Percentiles rank a stretch among this genome's conserved stretches.
phyloP scores from a whole-genome alignment of 163 green algal genomes.

The Smithsoniella earleae region DNA sequence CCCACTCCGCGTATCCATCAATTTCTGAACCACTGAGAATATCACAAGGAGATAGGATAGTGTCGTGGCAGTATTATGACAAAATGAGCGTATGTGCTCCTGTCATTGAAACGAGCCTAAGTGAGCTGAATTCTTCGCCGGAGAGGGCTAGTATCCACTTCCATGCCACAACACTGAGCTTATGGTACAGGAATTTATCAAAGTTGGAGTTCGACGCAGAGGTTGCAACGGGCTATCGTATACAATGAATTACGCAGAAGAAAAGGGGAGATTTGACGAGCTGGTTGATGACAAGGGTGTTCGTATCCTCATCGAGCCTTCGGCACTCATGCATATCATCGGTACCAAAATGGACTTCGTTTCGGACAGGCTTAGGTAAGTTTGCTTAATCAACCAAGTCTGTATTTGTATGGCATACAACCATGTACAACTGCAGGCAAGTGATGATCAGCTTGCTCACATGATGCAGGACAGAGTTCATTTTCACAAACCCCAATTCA shows the following conservation, averaged over 20 bases:
- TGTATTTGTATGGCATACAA: no score
- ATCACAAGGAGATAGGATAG: no score
- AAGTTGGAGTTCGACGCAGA: conserved; percentile 82
- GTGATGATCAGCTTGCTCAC: neutral
- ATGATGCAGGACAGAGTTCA: conserved; percentile 69
- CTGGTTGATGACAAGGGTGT: conserved; percentile 84
- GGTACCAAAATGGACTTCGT: conserved; percentile 94
- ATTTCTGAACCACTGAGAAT: neutral
- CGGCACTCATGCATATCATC: conserved; percentile 91
- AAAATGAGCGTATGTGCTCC: no score
- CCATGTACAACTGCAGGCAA: neutral
- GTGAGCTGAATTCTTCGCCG: no score
- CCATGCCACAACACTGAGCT: neutral
- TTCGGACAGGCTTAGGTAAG: conserved; percentile 76
- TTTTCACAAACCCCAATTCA: conserved; percentile 93
- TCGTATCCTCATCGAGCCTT: conserved; percentile 85
- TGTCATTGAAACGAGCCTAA: neutral
- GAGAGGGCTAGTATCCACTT: neutral
- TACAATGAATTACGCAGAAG: conserved; percentile 95
- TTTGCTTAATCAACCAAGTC: no score
- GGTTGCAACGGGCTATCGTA: conserved; percentile 96
- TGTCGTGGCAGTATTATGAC: no score
- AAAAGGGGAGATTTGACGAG: conserved; percentile 84
- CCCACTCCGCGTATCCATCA: neutral
- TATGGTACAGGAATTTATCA: conserved; percentile 72